Conservation (phyloP, 257 asterid genomes). For the Nicotiana sylvestris region DNA sequence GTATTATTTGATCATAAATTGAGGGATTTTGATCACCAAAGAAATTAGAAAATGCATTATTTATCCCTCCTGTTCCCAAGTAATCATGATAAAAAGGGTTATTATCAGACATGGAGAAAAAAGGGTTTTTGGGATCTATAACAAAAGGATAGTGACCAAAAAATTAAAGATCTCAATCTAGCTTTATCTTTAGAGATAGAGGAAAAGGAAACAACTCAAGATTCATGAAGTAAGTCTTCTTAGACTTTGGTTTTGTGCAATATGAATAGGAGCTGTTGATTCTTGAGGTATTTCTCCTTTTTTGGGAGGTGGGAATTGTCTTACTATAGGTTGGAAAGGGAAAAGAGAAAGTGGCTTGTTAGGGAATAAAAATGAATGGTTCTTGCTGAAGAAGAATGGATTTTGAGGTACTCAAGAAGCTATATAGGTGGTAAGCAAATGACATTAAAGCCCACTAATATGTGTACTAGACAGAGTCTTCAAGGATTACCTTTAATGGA, state of each 20-base stretch:
- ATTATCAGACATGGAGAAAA: constrained; percentile 42
- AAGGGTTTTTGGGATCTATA: not conserved
- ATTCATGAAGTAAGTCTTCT: not conserved
- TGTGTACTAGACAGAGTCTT: not conserved
- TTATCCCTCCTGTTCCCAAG: constrained; percentile 13
- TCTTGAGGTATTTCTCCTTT: not conserved
- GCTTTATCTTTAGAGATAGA: not conserved
- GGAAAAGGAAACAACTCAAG: constrained; percentile 5
- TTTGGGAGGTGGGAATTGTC: constrained; percentile 20
- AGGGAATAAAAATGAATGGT: constrained; percentile 8
- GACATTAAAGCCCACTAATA: not conserved
- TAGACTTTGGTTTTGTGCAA: constrained; percentile 1
- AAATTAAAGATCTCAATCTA: not conserved
- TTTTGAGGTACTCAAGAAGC: constrained; percentile 17
- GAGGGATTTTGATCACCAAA: constrained; percentile 26
- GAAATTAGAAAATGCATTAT: constrained; percentile 33
- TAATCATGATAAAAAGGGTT: constrained; percentile 32
- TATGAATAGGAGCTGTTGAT: not conserved
- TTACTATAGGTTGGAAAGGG: not conserved
- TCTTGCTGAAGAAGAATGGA: constrained; percentile 13
- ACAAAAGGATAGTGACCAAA: not conserved
- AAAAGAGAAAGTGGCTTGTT: not conserved
- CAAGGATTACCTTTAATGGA: not conserved
- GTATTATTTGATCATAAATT: constrained; percentile 22
- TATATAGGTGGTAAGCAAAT: not conserved